Evolutionary conservation across 352 stramenopile species (phyloP).

Genomic region (Plasmopara halstedii): DNA sequence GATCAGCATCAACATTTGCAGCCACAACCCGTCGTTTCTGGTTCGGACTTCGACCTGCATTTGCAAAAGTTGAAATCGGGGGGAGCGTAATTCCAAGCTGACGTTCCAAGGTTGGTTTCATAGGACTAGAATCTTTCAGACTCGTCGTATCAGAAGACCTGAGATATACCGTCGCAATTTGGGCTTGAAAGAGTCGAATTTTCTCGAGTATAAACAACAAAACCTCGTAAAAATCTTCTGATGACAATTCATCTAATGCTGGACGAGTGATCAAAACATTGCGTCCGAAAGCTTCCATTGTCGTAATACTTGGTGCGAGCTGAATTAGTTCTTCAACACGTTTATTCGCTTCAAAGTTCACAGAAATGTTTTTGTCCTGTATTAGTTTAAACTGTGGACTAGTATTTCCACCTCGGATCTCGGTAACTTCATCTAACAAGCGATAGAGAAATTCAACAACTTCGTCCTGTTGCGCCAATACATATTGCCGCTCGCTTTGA

Average conservation of each 20-base stretch:
- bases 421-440: constrained; percentile 26
- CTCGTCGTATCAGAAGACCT: background rate
- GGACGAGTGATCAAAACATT: constrained; percentile 20
- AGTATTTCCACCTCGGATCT: constrained; percentile 1
- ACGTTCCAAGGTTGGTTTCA: constrained; percentile 28
- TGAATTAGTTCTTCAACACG: constrained; percentile 19
- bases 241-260: constrained; percentile 44
- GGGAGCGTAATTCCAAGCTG: constrained; percentile 54
- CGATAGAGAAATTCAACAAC: constrained; percentile 54
- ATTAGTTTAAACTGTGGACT: background rate
- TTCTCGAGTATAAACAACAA: constrained; percentile 59
- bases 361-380: background rate
- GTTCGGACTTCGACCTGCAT: constrained; percentile 16
- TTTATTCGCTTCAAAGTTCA: constrained; percentile 1
- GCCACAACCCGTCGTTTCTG: constrained; percentile 33
- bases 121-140: constrained; percentile 2
- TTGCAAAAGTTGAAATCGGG: constrained; percentile 20
- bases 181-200: constrained; percentile 50
- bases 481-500: constrained; percentile 46
- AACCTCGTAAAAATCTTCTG: constrained; percentile 32
- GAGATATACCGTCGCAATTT: constrained; percentile 36
- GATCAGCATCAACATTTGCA: constrained; percentile 16
- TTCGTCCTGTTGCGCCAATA: constrained; percentile 56
- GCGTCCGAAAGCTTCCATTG: constrained; percentile 31
- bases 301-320: constrained; percentile 18